Conservation (phyloP, 441 rosid species). For the Adansonia madagascariensis region DNA sequence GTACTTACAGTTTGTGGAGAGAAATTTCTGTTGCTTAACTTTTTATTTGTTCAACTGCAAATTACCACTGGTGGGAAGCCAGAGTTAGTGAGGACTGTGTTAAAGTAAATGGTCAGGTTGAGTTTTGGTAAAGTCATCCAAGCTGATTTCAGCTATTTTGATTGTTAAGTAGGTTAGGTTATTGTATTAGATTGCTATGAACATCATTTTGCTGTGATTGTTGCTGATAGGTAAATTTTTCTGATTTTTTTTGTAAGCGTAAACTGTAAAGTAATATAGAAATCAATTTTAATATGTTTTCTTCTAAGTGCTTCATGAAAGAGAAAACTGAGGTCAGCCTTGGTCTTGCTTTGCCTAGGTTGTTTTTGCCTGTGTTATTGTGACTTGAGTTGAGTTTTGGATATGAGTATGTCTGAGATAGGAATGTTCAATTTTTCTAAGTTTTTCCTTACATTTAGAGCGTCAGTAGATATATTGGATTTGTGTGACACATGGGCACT, state of each 20-base stretch:
- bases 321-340: background rate
- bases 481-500: background rate
- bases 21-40: background rate
- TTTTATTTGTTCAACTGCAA: background rate
- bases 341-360: background rate
- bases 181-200: background rate
- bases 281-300: background rate
- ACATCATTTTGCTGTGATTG: background rate
- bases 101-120: background rate
- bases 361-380: background rate
- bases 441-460: background rate
- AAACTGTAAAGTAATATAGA: background rate
- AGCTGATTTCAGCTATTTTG: background rate
- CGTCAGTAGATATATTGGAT: background rate
- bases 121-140: background rate
- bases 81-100: background rate
- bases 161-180: background rate
- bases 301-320: background rate
- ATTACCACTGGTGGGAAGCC: background rate
- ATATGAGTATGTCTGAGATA: background rate
- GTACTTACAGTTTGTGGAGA: background rate
- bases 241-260: background rate
- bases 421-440: background rate
- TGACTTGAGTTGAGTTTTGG: background rate
- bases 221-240: background rate